Percentiles rank a stretch among this genome's conserved stretches.
Evolutionary conservation across 192 early-diverging fungal species (phyloP).

Genomic region (Entomortierella parvispora): DNA sequence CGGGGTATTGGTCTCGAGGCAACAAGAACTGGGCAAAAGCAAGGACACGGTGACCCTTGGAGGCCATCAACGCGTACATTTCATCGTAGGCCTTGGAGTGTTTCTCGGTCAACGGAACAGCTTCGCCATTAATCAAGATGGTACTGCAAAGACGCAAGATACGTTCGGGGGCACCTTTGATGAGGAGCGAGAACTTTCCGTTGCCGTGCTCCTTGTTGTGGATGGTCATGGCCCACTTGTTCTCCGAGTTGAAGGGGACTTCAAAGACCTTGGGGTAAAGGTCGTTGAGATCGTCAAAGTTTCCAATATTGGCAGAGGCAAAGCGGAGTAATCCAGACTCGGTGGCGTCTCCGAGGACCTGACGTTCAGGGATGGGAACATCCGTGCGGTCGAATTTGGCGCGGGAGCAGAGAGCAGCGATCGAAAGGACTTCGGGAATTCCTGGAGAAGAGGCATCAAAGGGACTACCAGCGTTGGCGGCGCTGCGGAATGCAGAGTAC

Average conservation of each 20-base stretch:
- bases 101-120: slow-evolving; percentile 69
- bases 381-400: slow-evolving; percentile 92
- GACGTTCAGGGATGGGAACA: slow-evolving; percentile 81
- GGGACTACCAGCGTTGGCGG: slow-evolving; percentile 43
- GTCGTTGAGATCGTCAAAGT: slow-evolving; percentile 78
- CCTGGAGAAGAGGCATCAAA: slow-evolving; percentile 65
- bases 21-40: slow-evolving; percentile 88
- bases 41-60: slow-evolving; percentile 93
- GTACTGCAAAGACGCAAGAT: slow-evolving; percentile 83
- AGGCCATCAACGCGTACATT: slow-evolving; percentile 88
- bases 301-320: slow-evolving; percentile 72
- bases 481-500: slow-evolving; percentile 62
- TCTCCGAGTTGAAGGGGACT: slow-evolving; percentile 94
- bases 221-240: slow-evolving; percentile 94
- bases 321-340: slow-evolving; percentile 90
- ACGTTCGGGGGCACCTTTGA: slow-evolving; percentile 97
- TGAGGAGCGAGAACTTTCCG: slow-evolving; percentile 82
- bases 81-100: slow-evolving; percentile 75
- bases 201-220: slow-evolving; percentile 76
- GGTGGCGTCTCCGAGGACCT: slow-evolving; percentile 93
- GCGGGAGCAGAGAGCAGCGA: slow-evolving; percentile 83
- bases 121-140: slow-evolving; percentile 66
- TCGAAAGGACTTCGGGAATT: slow-evolving; percentile 79
- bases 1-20: slow-evolving; percentile 74
- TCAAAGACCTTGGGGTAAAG: slow-evolving; percentile 92